Evolutionary conservation across 768 basidiomycete genomes (phyloP).

Genomic region (Russula ochroleuca): DNA sequence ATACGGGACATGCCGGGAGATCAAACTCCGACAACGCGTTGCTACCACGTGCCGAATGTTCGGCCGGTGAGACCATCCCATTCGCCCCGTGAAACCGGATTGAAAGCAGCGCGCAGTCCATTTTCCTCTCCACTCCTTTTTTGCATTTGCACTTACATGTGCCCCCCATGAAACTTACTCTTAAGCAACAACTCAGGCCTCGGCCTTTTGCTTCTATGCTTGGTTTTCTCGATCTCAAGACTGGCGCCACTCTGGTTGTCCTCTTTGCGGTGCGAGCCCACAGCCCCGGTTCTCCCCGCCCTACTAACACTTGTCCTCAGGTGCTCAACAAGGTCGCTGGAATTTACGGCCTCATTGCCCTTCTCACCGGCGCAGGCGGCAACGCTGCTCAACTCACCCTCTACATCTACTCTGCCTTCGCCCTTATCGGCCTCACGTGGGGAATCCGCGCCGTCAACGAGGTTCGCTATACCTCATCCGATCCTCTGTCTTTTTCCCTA

Average conservation of each 20-base stretch:
- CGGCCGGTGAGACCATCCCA: background rate
- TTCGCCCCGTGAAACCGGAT: background rate
- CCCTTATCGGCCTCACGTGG: conserved; percentile 78
- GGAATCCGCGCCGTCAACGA: conserved; percentile 81
- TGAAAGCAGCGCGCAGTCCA: background rate
- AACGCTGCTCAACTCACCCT: conserved; percentile 88
- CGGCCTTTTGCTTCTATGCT: conserved; percentile 81
- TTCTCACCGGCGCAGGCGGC: conserved; percentile 87
- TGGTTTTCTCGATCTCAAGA: conserved; percentile 88
- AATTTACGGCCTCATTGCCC: conserved; percentile 90
- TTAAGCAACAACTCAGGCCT: conserved; percentile 78
- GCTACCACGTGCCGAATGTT: background rate
- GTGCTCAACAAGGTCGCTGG: conserved; percentile 97
- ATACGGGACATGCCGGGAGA: background rate
- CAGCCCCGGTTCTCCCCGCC: conserved; percentile 3
- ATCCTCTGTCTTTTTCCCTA: conserved; percentile 12
- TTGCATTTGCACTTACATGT: conserved; percentile 1
- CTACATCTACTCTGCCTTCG: conserved; percentile 88
- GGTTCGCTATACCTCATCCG: conserved; percentile 47
- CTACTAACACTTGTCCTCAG: conserved; percentile 38
- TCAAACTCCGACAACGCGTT: background rate
- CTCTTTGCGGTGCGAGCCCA: conserved; percentile 73
- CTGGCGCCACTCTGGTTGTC: conserved; percentile 81
- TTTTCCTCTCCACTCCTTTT: conserved; percentile 1
- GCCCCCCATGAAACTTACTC: conserved; percentile 66